phyloP scores from a whole-genome alignment of 495 filamentous ascomycete genomes.

The Penicillium chermesinum region DNA sequence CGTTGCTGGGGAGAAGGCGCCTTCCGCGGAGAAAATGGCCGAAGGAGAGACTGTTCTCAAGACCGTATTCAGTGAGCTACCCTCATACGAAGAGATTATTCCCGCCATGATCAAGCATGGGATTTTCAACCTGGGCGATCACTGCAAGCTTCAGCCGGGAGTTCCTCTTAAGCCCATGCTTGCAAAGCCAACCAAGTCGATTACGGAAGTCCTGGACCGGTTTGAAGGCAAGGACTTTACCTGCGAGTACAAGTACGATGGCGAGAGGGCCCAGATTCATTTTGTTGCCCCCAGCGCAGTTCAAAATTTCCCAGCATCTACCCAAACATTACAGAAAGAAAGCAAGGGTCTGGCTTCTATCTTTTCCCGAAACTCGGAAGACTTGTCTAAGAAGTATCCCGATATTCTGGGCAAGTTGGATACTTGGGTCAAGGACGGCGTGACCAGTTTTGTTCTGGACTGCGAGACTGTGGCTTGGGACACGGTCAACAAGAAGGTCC shows the following conservation, averaged over 20 bases:
- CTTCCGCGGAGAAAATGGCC: constrained; percentile 67
- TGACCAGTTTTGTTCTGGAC: constrained; percentile 91
- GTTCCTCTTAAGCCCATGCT: constrained; percentile 98
- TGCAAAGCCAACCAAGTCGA: constrained; percentile 98
- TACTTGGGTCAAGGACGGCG: constrained; percentile 82
- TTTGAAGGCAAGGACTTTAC: constrained; percentile 95
- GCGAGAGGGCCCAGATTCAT: constrained; percentile 94
- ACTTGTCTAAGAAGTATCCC: constrained; percentile 94
- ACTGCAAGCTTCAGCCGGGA: constrained; percentile 90
- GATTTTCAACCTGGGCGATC: constrained; percentile 70
- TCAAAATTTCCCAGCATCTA: constrained; percentile 54
- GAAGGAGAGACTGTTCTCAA: constrained; percentile 83
- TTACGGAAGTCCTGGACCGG: constrained; percentile 93
- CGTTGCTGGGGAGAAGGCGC: constrained; percentile 58
- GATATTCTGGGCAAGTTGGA: constrained; percentile 85
- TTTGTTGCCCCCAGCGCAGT: constrained; percentile 81
- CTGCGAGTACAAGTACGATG: constrained; percentile 98
- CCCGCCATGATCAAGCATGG: constrained; percentile 83
- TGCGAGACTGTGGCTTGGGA: constrained; percentile 99
- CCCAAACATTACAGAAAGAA: constrained; percentile 44
- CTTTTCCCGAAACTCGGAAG: constrained; percentile 95
- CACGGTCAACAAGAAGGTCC: constrained; percentile 79
- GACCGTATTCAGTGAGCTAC: constrained; percentile 88
- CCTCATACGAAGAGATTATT: constrained; percentile 92
- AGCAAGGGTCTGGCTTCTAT: constrained; percentile 71